A percentile compares a stretch with the other conserved stretches of the same genome.
phyloP scores from a whole-genome alignment of 129 eudicot species.

The Apium graveolens region DNA sequence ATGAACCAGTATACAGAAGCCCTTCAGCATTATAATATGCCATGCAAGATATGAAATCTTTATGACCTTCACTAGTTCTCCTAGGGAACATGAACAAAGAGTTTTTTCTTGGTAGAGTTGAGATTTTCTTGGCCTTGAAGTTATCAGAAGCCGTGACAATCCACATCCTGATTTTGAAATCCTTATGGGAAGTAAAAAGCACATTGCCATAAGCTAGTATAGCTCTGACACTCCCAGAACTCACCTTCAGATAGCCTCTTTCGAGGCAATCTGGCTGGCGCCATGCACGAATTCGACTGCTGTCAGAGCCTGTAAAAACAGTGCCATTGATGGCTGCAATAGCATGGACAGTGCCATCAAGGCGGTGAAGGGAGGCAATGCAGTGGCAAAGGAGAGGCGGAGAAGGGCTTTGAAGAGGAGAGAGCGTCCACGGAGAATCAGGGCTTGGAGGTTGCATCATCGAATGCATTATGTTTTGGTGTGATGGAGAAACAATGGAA shows the following conservation, averaged over 20 bases:
- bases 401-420: constrained; percentile 40
- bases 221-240: constrained; percentile 32
- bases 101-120: constrained; percentile 28
- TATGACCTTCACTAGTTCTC: constrained; percentile 20
- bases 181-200: constrained; percentile 50
- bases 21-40: constrained; percentile 46
- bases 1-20: constrained; percentile 53
- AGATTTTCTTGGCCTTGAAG: constrained; percentile 31
- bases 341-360: constrained; percentile 44
- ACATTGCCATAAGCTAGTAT: constrained; percentile 33
- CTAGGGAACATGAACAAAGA: constrained; percentile 11
- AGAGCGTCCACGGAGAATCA: constrained; percentile 38
- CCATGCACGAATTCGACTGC: constrained; percentile 54
- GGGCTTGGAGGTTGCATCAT: constrained; percentile 29
- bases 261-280: constrained; percentile 33
- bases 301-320: constrained; percentile 41
- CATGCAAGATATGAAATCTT: constrained; percentile 45
- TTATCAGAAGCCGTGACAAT: constrained; percentile 10
- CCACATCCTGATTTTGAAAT: constrained; percentile 39
- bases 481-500: constrained; percentile 6
- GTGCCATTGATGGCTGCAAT: constrained; percentile 30
- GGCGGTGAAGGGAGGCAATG: constrained; percentile 59
- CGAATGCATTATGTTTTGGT: constrained; percentile 1
- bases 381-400: constrained; percentile 43
- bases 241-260: constrained; percentile 29